Conservation (phyloP, 208 protist genomes). For the Vickermania spadyakhi region DNA sequence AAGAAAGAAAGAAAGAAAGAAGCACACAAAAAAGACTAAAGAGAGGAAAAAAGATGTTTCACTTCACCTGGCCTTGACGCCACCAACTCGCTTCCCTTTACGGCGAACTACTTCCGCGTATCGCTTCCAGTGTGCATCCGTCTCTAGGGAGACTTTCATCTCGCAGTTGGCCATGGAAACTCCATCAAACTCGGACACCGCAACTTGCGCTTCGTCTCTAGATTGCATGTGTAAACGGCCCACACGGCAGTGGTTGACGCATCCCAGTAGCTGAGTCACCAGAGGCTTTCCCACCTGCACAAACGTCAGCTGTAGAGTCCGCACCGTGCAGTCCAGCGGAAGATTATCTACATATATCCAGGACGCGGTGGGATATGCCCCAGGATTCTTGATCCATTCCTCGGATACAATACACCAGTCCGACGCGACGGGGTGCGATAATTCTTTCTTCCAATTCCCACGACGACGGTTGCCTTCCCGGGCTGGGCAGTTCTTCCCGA, state of each 20-base stretch:
- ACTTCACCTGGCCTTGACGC: too few species aligned
- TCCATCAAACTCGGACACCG: conserved; percentile 77
- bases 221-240: conserved; percentile 73
- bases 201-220: conserved; percentile 46
- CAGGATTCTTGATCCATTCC: background rate
- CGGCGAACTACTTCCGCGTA: background rate
- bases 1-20: too few species aligned
- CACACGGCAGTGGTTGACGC: conserved; percentile 33
- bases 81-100: background rate
- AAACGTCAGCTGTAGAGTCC: conserved; percentile 65
- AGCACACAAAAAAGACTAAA: too few species aligned
- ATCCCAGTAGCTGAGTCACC: background rate
- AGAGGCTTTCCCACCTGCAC: conserved; percentile 62
- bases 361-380: background rate
- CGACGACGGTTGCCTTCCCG: conserved; percentile 13
- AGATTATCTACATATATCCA: conserved; percentile 78
- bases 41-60: too few species aligned
- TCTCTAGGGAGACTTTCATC: conserved; percentile 77
- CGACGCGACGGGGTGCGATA: background rate
- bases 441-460: background rate
- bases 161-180: conserved; percentile 76
- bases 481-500: conserved; percentile 6
- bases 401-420: background rate
- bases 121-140: conserved; percentile 23
- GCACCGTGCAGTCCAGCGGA: conserved; percentile 70